A percentile compares a stretch with the other conserved stretches of the same genome.
phyloP scores from a whole-genome alignment of 371 early-diverging fungal genomes.

The Smittium culicis region DNA sequence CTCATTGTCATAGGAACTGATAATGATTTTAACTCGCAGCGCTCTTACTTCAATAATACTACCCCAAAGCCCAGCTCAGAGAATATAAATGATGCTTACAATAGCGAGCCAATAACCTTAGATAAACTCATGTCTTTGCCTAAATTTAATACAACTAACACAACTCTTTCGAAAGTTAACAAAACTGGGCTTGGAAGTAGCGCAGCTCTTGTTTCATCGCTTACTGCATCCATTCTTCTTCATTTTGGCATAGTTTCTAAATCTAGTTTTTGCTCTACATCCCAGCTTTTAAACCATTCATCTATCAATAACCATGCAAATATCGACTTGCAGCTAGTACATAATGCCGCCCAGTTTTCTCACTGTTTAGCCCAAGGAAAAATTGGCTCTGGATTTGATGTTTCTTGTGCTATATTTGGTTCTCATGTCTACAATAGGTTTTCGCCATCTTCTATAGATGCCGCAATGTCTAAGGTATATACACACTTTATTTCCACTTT shows the following conservation, averaged over 20 bases:
- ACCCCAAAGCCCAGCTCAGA: constrained; percentile 2
- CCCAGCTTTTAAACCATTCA: neutral
- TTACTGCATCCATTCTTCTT: constrained; percentile 60
- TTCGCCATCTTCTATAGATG: constrained; percentile 49
- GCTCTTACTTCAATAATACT: constrained; percentile 22
- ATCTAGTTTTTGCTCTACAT: neutral
- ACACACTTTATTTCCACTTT: too few relatives aligned
- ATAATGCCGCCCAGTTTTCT: constrained; percentile 75
- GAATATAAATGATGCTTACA: constrained; percentile 27
- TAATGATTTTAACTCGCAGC: constrained; percentile 93
- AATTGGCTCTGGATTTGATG: constrained; percentile 93
- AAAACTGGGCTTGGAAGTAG: constrained; percentile 95
- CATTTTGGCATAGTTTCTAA: constrained; percentile 41
- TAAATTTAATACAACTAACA: constrained; percentile 50
- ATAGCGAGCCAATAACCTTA: constrained; percentile 39
- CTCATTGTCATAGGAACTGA: constrained; percentile 44
- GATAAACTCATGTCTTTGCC: constrained; percentile 45
- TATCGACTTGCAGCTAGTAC: constrained; percentile 39
- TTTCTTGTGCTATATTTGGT: constrained; percentile 81
- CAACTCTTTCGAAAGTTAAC: constrained; percentile 54
- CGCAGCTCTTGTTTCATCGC: constrained; percentile 80
- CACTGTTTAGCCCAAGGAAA: constrained; percentile 96
- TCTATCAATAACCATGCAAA: neutral
- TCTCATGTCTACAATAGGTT: constrained; percentile 76
- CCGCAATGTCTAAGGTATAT: constrained; percentile 39